Evolutionary conservation across 352 stramenopile species (phyloP).

Genomic region (Globisporangium acanthophoron): DNA sequence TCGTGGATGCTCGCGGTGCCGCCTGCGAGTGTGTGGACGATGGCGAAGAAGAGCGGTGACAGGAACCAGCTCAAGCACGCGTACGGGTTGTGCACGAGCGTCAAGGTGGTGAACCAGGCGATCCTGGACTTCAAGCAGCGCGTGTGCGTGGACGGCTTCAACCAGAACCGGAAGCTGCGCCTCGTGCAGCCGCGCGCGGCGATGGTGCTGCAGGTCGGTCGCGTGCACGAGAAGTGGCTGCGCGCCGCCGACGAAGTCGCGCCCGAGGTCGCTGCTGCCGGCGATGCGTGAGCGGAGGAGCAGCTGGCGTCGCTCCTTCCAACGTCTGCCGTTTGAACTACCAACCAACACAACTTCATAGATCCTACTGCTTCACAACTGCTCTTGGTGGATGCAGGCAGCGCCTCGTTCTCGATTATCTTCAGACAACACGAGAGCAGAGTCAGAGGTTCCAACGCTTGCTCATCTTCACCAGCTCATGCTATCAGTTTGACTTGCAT

Average conservation of each 20-base stretch:
- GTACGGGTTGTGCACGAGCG: conserved; percentile 73
- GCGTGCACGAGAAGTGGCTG: conserved; percentile 36
- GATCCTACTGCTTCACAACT: too few relatives aligned
- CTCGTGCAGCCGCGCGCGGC: conserved; percentile 38
- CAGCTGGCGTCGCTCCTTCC: too few relatives aligned
- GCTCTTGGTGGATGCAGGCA: too few relatives aligned
- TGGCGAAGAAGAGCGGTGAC: conserved; percentile 44
- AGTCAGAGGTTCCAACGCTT: too few relatives aligned
- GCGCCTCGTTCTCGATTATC: too few relatives aligned
- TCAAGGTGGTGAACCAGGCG: conserved; percentile 70
- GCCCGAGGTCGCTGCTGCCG: too few relatives aligned
- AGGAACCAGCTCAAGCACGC: conserved; percentile 44
- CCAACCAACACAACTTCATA: too few relatives aligned
- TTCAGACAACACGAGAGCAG: too few relatives aligned
- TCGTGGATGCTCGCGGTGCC: conserved; percentile 64
- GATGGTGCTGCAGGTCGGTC: conserved; percentile 38
- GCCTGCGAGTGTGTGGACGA: conserved; percentile 51
- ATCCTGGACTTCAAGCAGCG: conserved; percentile 56
- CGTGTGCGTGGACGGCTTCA: conserved; percentile 60
- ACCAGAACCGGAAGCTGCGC: conserved; percentile 54
- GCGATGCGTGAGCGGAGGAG: too few relatives aligned
- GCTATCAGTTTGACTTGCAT: too few relatives aligned
- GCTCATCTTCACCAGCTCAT: too few relatives aligned
- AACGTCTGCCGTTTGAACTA: too few relatives aligned
- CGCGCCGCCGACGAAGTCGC: conserved; percentile 23